Evolutionary conservation across 176 grass and related monocot genomes (phyloP).

Genomic region (Saccharum spontaneum): DNA sequence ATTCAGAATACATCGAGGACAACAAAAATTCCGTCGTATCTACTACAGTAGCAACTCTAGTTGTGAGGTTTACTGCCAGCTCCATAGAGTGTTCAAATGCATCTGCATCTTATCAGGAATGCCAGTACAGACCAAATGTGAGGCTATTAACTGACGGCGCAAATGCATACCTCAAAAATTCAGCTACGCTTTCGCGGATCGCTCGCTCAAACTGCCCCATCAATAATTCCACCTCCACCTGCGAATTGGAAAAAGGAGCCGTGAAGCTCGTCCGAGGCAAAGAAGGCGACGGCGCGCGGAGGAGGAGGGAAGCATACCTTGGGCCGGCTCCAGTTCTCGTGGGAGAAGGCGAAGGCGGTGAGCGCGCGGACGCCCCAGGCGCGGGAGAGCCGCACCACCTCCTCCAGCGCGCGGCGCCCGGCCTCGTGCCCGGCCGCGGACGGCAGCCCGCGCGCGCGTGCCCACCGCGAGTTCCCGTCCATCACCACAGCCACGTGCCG

Average conservation of each 20-base stretch:
- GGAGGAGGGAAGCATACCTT: conserved; percentile 23
- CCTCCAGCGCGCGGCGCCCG: conserved; percentile 58
- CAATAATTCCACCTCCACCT: conserved; percentile 69
- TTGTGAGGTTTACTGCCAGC: not conserved
- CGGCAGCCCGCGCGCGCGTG: conserved; percentile 53
- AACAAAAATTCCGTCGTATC: not conserved
- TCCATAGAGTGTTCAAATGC: not conserved
- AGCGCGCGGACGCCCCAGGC: conserved; percentile 58
- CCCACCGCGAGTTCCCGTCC: conserved; percentile 85
- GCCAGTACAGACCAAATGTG: not conserved
- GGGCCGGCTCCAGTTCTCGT: conserved; percentile 78
- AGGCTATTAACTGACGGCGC: not conserved
- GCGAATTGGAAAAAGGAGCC: conserved; percentile 17
- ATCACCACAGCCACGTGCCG: conserved; percentile 78
- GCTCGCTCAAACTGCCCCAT: conserved; percentile 59
- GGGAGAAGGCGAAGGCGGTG: conserved; percentile 81
- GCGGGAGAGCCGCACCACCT: conserved; percentile 49
- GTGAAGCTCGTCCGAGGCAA: conserved; percentile 1
- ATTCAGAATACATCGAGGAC: not conserved
- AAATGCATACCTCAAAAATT: conserved; percentile 48
- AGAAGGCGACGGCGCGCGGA: not conserved
- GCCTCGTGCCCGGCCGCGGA: conserved; percentile 58
- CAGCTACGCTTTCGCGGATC: conserved; percentile 37
- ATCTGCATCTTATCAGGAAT: conserved; percentile 32
- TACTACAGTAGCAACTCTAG: not conserved